Evolutionary conservation across 1,284 basidiomycete species (phyloP).

Genomic region (Microbotryomycetes sp.): DNA sequence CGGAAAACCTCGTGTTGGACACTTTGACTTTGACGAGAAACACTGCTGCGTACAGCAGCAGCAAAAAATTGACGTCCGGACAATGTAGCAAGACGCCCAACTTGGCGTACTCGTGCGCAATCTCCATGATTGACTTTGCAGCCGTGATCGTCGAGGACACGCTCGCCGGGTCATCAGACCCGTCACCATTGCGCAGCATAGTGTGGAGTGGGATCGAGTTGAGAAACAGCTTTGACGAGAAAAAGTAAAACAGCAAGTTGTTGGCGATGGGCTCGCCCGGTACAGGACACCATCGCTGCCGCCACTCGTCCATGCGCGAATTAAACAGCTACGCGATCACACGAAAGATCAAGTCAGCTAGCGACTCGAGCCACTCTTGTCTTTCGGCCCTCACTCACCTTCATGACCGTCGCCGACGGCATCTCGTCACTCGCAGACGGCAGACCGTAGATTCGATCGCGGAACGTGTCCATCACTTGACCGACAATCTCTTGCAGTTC

Average conservation of each 20-base stretch:
- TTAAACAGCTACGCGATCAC: constrained; percentile 16
- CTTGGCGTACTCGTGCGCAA: constrained; percentile 22
- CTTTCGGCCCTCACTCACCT: not conserved
- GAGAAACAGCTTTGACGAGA: constrained; percentile 24
- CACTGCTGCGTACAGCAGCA: constrained; percentile 26
- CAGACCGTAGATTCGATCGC: constrained; percentile 25
- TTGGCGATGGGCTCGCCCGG: constrained; percentile 26
- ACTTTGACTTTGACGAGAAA: constrained; percentile 28
- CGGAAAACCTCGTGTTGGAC: constrained; percentile 23
- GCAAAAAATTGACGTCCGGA: constrained; percentile 29
- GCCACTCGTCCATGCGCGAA: constrained; percentile 28
- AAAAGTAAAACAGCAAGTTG: constrained; percentile 26
- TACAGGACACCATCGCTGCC: constrained; percentile 20
- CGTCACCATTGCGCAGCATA: constrained; percentile 20
- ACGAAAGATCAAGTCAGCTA: not conserved
- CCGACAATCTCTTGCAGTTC: constrained; percentile 26
- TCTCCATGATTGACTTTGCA: constrained; percentile 11
- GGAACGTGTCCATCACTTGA: constrained; percentile 28
- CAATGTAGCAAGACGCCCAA: constrained; percentile 21
- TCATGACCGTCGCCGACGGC: constrained; percentile 24
- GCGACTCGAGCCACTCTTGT: too few species aligned
- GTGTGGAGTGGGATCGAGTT: constrained; percentile 27
- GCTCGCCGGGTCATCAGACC: constrained; percentile 14
- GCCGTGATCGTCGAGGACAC: constrained; percentile 18
- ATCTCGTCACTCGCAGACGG: constrained; percentile 25